Evolutionary conservation across 805 yeast genomes (phyloP).

Genomic region (Wickerhamomyces bisporus): DNA sequence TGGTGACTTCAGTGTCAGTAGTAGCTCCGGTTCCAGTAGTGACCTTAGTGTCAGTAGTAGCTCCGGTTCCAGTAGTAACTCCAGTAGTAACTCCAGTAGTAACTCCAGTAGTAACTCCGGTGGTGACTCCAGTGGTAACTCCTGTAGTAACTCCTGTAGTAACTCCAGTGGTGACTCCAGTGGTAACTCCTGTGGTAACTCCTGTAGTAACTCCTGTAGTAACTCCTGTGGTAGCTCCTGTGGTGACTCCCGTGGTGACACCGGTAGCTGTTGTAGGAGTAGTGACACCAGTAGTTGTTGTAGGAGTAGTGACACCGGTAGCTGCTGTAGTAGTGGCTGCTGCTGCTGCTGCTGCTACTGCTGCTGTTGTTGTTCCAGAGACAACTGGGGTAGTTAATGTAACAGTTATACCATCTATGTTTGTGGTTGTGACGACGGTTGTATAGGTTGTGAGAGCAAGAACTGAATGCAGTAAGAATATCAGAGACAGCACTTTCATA

Average conservation of each 20-base stretch:
- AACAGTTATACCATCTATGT: conserved; percentile 20
- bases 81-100: conserved; percentile 26
- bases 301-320: conserved; percentile 14
- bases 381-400: conserved; percentile 19
- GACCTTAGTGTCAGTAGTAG: too few species aligned
- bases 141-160: conserved; percentile 23
- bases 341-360: conserved; percentile 8
- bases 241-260: conserved; percentile 19
- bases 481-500: conserved; percentile 5
- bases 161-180: conserved; percentile 24
- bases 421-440: conserved; percentile 21
- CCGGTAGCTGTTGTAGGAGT: conserved; percentile 13
- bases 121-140: conserved; percentile 25
- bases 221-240: conserved; percentile 21
- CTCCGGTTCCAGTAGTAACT: conserved; percentile 18
- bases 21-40: conserved; percentile 7
- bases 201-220: conserved; percentile 22
- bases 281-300: conserved; percentile 13
- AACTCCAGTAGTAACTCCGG: conserved; percentile 27
- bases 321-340: conserved; percentile 17
- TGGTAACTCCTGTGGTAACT: conserved; percentile 20
- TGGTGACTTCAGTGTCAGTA: conserved; percentile 2
- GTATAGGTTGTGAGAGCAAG: conserved; percentile 9
- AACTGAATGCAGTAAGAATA: conserved; percentile 7
- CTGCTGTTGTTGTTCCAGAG: conserved; percentile 8